Base-by-base conservation (phyloP, 1,284 basidiomycete species). In the Irpex lacteus region DNA sequence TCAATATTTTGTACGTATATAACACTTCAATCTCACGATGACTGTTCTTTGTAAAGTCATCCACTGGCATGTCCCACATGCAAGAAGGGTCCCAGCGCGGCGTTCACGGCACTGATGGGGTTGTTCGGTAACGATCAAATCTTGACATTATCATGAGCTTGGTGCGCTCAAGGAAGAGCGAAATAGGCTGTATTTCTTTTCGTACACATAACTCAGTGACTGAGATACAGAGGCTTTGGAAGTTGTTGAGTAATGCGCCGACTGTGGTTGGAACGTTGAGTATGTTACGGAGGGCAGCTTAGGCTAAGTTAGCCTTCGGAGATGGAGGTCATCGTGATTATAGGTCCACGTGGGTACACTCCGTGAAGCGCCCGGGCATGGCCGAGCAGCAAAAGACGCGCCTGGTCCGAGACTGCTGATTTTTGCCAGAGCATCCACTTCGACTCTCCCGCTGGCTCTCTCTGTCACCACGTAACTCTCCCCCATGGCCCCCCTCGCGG, bases 401-500 rank as follows among this genome's bases (percentile, higher is more conserved):
- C 37, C 57, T 69, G 65, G 67, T 62, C 58, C 67, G 70, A 70
- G 66, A 64, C 60, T 59, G 62, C 58, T 55, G 62, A 68, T 66
- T 70, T 67, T 64, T 55, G 58, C 68, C 54, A 59, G 64, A 62
- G 58, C 49, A 47, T 71, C 70, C 63, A 65, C 26, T 57, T 47
- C 52, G 47, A 66, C 59, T 67, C 66, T 47, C 60, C 44, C 47
- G 54, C 34, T 18, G 54, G 34, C 54, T 53, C 5, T 53, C 50
- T 53, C 21, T 21, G 60, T 62, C 52, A 59, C 61, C 63, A 62
- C 44, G 55, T 68, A 67, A 32, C 58, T 69, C 64, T 56, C 62
- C 67, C 73, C 75, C 79, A 92, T 92, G 90, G 81, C 85, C 72
- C 81, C 83, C 66, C 69, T 94, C 78, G 89, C 92, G 72, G 88